Conservation (phyloP, 345 rosid genomes). For the Pistacia vera region DNA sequence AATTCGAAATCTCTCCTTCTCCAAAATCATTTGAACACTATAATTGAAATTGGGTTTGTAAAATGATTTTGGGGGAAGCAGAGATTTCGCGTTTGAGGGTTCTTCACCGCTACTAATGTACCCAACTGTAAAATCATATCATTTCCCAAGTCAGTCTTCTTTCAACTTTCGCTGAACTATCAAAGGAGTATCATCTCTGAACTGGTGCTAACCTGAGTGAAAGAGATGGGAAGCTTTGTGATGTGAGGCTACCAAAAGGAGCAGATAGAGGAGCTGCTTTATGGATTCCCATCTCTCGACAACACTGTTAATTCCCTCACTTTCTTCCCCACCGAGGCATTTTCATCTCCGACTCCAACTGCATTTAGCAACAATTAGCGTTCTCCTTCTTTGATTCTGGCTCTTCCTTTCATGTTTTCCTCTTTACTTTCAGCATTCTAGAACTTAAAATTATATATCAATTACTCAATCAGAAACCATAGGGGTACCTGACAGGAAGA, state of each 20-base stretch:
- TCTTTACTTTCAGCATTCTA: conserved; percentile 82
- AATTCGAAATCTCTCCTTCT: no score
- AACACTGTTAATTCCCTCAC: conserved; percentile 40
- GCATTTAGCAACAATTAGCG: conserved; percentile 39
- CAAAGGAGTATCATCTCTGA: conserved; percentile 60
- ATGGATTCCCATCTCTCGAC: conserved; percentile 77
- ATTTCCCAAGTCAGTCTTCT: conserved; percentile 6
- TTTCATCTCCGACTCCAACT: conserved; percentile 10
- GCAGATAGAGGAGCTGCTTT: conserved; percentile 44
- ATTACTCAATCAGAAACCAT: not conserved
- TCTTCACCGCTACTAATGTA: not conserved
- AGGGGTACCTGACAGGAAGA: not conserved
- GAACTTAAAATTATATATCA: conserved; percentile 11
- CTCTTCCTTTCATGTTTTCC: conserved; percentile 69
- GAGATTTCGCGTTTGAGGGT: no score
- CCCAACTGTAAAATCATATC: conserved; percentile 9
- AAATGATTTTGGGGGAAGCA: no score
- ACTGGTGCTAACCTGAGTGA: conserved; percentile 33
- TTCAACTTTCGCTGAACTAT: conserved; percentile 31
- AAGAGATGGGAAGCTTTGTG: conserved; percentile 60
- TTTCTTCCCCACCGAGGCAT: not conserved
- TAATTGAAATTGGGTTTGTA: no score
- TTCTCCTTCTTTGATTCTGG: conserved; percentile 80
- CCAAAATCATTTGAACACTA: no score
- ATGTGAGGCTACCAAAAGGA: no score